A percentile compares a stretch with the other conserved stretches of the same genome.
Conservation (phyloP, 352 stramenopile species). For the Phytophthora syringae region DNA sequence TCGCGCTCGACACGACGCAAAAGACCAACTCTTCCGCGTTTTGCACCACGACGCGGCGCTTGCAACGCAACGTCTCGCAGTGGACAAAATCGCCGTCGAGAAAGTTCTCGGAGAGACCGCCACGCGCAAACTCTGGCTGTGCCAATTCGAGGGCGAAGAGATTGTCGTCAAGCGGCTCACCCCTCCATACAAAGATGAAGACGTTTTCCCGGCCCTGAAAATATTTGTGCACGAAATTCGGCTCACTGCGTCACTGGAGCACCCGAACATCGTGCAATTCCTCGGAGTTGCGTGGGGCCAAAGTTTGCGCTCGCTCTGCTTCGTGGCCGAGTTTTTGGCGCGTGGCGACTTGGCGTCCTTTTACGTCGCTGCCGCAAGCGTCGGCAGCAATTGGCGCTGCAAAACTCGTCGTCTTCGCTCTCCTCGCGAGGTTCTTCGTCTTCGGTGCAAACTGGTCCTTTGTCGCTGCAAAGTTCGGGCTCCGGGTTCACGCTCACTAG, state of each 20-base stretch:
- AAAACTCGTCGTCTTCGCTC: constrained; percentile 24
- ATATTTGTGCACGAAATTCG: constrained; percentile 73
- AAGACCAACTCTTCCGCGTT: constrained; percentile 32
- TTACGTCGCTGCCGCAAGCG: constrained; percentile 22
- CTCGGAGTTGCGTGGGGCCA: constrained; percentile 63
- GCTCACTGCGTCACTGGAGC: constrained; percentile 57
- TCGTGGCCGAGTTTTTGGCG: constrained; percentile 27
- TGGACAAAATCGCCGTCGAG: constrained; percentile 53
- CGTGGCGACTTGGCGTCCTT: constrained; percentile 32
- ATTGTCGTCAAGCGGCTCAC: constrained; percentile 45
- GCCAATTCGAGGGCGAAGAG: constrained; percentile 49
- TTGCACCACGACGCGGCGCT: constrained; percentile 38
- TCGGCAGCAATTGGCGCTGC: constrained; percentile 13
- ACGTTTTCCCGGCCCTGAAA: constrained; percentile 28
- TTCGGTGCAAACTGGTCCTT: constrained; percentile 8
- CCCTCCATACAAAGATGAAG: constrained; percentile 6
- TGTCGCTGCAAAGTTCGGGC: constrained; percentile 26
- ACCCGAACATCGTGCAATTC: constrained; percentile 65
- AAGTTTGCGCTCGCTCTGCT: constrained; percentile 24
- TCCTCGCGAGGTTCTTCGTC: constrained; percentile 10
- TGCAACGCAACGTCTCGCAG: constrained; percentile 33
- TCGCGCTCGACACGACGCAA: constrained; percentile 27
- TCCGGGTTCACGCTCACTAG: constrained; percentile 24
- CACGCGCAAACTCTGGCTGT: constrained; percentile 36
- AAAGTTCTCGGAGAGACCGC: constrained; percentile 18